Base-by-base conservation (phyloP, 352 stramenopile genomes). In the Phytophthora foliorum region DNA sequence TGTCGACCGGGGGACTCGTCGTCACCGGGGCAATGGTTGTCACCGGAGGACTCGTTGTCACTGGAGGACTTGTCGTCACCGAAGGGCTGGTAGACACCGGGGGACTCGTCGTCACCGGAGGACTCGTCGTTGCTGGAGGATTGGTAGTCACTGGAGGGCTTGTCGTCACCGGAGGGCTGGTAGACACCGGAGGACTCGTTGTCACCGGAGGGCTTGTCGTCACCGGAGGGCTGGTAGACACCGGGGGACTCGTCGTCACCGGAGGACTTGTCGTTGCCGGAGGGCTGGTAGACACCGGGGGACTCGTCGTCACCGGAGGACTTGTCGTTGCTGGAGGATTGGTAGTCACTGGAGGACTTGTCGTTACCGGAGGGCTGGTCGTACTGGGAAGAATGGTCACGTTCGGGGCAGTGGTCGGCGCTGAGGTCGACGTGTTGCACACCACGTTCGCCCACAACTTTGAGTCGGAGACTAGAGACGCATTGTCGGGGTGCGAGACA, bases 31-130 rank as follows among this genome's bases (percentile, higher is more conserved):
- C 19, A 51, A 4, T 29, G 2, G 44, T 38, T 29, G 27, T 22
- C 13, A 17, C 29, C 11, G 29, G 49, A 6, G 49, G 49, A 4
- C 16, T 39, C 2, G 48, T 55, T 7, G 29, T 19, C 7, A 29
- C 11, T 2, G 49, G 49, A 8, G 49, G 19, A 16, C 11, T 41
- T 8, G 29, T 41, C 2, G 60, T 94, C 86, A 8, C 82, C 0
- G 49, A 27, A 19, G 29, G 49, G 3, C 17, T n/a, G 1, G 29
- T 55, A 9, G 49, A 27, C 13, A n/a, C 8, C 0, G 48, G 48
- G 27, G 42, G 42, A 21, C 5, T 32, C 1, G 39, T 46, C n/a
- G 39, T 46, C 3, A 22, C 39, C 13, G 39, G 39, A 6, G 44
- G 44, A 31, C 21, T 32, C 21, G 44, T 51, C 5, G 46, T 53